phyloP scores from a whole-genome alignment of 1,139 yeast genomes.

The Diutina siamensis region DNA sequence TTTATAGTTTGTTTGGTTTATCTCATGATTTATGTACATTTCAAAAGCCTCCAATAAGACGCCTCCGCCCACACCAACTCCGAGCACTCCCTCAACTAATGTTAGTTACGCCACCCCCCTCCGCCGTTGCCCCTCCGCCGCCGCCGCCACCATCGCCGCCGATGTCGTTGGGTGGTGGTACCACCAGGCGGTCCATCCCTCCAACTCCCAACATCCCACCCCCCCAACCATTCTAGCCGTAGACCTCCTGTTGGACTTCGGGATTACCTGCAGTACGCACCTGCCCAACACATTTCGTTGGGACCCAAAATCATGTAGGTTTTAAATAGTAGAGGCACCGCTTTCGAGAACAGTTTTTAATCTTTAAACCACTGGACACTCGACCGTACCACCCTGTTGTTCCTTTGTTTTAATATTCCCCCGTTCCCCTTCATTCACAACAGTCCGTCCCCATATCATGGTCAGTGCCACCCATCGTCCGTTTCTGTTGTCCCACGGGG shows the following conservation, averaged over 20 bases:
- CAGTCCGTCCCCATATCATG: not conserved
- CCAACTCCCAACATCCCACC: not conserved
- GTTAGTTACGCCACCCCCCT: too few relatives aligned
- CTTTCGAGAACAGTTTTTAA: not conserved
- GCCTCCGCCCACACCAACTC: too few relatives aligned
- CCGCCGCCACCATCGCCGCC: too few relatives aligned
- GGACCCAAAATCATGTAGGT: not conserved
- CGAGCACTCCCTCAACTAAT: too few relatives aligned
- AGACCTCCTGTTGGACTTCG: not conserved
- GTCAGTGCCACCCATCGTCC: slow-evolving; percentile 30
- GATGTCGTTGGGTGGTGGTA: too few relatives aligned
- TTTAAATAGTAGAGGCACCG: not conserved
- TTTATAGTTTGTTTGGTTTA: too few relatives aligned
- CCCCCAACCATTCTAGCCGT: not conserved
- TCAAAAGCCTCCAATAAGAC: too few relatives aligned
- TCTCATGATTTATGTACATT: too few relatives aligned
- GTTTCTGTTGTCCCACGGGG: slow-evolving; percentile 71
- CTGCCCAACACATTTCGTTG: not conserved
- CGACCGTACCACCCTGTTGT: slow-evolving; percentile 3
- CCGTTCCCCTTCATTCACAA: not conserved
- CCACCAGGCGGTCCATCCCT: too few relatives aligned
- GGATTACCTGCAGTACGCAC: not conserved
- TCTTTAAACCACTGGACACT: not conserved
- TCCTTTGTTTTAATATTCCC: not conserved
- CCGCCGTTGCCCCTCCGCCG: too few relatives aligned